phyloP scores from a whole-genome alignment of 2,329 filamentous ascomycete species.

The Dactylellina haptotyla region DNA sequence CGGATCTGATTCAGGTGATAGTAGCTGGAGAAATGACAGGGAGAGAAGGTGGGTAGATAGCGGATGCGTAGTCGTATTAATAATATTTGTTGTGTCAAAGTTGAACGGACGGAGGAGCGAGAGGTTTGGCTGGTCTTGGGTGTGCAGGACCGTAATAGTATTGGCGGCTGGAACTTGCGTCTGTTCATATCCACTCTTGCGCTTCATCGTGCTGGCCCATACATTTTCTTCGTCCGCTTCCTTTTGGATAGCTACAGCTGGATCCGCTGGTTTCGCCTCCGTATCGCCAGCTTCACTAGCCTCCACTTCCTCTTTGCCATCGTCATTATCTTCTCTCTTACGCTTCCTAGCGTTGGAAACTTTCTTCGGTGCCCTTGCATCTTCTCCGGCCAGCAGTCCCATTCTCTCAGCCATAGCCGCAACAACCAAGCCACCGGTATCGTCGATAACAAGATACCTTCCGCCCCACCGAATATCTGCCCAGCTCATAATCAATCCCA shows the following conservation, averaged over 20 bases:
- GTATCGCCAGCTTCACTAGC: slow-evolving; percentile 11
- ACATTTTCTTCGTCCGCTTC: slow-evolving; percentile 15
- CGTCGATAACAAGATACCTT: slow-evolving; percentile 84
- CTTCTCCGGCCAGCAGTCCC: slow-evolving; percentile 74
- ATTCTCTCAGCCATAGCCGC: slow-evolving; percentile 88
- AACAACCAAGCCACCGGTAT: slow-evolving; percentile 83
- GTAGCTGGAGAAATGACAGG: slow-evolving; percentile 89
- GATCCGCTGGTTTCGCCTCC: slow-evolving; percentile 19
- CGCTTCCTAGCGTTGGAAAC: slow-evolving; percentile 65
- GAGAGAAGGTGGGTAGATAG: slow-evolving; percentile 82
- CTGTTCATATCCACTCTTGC: slow-evolving; percentile 66
- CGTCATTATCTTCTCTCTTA: slow-evolving; percentile 45
- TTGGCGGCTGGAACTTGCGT: slow-evolving; percentile 71
- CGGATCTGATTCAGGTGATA: slow-evolving; percentile 78
- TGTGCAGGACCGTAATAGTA: slow-evolving; percentile 81
- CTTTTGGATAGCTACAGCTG: neutral
- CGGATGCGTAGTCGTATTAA: slow-evolving; percentile 73
- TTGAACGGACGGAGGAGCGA: slow-evolving; percentile 88
- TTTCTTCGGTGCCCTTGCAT: slow-evolving; percentile 89
- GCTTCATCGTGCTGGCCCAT: slow-evolving; percentile 37
- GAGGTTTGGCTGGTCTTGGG: slow-evolving; percentile 86
- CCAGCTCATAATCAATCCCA: slow-evolving; percentile 86
- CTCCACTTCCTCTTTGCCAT: slow-evolving; percentile 32
- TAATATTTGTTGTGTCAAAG: slow-evolving; percentile 77
- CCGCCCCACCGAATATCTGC: slow-evolving; percentile 83